These are phyloP conservation scores for Coemansia furcata DNA, from an alignment of 192 early-diverging fungal genomes.

Conservation along the genomic window DNA sequence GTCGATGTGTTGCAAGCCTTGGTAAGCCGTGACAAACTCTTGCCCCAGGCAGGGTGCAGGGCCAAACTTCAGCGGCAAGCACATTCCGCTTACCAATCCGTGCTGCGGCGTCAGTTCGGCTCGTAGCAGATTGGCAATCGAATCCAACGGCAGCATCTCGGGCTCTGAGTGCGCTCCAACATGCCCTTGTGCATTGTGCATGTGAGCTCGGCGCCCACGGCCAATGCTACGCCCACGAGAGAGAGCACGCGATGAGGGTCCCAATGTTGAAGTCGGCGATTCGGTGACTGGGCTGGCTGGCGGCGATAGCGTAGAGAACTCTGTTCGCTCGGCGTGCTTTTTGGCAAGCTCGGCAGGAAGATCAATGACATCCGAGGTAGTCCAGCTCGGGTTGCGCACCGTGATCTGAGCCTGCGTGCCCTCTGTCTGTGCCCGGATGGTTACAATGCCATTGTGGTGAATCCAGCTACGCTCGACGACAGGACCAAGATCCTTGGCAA, in stretches of 20 bases:
- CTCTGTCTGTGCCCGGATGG: conserved; percentile 64
- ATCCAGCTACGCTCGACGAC: conserved; percentile 69
- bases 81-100: conserved; percentile 11
- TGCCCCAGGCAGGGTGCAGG: conserved; percentile 44
- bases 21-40: conserved; percentile 62
- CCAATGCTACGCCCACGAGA: conserved; percentile 38
- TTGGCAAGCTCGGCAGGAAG: conserved; percentile 38
- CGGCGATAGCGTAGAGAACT: conserved; percentile 5
- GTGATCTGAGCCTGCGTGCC: conserved; percentile 78
- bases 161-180: conserved; percentile 6
- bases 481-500: conserved; percentile 46
- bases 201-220: conserved; percentile 32
- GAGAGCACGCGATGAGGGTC: conserved; percentile 2
- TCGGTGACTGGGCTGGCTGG: conserved; percentile 32
- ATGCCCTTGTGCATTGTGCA: conserved; percentile 6
- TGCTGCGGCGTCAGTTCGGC: conserved; percentile 31
- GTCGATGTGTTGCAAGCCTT: too few species aligned
- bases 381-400: conserved; percentile 79
- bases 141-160: conserved; percentile 29
- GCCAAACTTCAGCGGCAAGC: conserved; percentile 34
- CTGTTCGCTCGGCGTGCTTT: conserved; percentile 28
- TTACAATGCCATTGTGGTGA: conserved; percentile 84
- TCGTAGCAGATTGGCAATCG: conserved; percentile 35
- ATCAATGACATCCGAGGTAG: conserved; percentile 60
- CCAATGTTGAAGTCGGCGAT: conserved; percentile 49